Evolutionary conservation across 306 rosid species (phyloP).

Genomic region (Cucumis cinereus): DNA sequence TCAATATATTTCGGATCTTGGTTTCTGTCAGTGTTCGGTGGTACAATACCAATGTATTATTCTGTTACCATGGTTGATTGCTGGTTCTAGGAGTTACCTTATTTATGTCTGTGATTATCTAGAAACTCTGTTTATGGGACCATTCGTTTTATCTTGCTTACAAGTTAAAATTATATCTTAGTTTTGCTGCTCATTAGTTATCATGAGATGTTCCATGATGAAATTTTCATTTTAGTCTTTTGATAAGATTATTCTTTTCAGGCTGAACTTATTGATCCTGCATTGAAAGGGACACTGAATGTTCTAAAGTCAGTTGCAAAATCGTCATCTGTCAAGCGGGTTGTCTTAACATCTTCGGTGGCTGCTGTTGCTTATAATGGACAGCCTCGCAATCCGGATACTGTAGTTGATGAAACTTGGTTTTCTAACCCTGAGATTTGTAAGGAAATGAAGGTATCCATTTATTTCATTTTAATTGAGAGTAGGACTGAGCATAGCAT

Average conservation of each 20-base stretch:
- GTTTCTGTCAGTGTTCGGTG: too few relatives aligned
- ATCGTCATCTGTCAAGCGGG: slow-evolving; percentile 28
- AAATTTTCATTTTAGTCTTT: not conserved
- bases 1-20: too few relatives aligned
- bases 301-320: slow-evolving; percentile 31
- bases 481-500: not conserved
- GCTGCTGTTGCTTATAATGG: slow-evolving; percentile 35
- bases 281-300: slow-evolving; percentile 47
- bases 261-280: slow-evolving; percentile 46
- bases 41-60: too few relatives aligned
- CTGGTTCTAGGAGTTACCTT: not conserved
- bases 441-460: slow-evolving; percentile 27
- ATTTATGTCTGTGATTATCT: not conserved
- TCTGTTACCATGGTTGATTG: not conserved
- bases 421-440: slow-evolving; percentile 26
- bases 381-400: slow-evolving; percentile 27
- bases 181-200: not conserved
- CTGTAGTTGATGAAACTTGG: slow-evolving; percentile 42
- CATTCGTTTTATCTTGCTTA: not conserved
- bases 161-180: not conserved
- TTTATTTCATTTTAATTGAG: not conserved
- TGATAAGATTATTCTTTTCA: slow-evolving; percentile 10
- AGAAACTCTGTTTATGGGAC: not conserved
- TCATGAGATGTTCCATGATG: not conserved
- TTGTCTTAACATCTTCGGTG: slow-evolving; percentile 36